Conservation (phyloP, 2,329 filamentous ascomycete species). For the Chalaropsis ovoidea region DNA sequence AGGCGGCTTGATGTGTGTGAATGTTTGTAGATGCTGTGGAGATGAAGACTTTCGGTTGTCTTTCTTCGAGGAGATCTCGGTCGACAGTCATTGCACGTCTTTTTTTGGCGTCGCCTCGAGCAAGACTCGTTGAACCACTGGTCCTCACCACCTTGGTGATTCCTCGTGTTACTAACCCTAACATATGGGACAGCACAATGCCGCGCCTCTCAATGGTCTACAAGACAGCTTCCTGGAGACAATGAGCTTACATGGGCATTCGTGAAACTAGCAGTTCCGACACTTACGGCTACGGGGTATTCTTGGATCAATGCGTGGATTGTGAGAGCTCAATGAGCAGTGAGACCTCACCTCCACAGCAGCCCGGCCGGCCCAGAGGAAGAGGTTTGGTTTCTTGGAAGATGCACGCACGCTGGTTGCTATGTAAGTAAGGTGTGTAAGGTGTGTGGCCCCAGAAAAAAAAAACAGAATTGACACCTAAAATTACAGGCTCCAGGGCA, state of each 20-base stretch:
- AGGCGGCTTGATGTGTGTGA: background rate
- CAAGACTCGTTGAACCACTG: too few species aligned
- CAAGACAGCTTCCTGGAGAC: conserved; percentile 2
- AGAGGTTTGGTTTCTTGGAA: conserved; percentile 17
- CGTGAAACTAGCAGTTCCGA: too few species aligned
- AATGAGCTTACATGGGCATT: too few species aligned
- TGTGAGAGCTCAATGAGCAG: background rate
- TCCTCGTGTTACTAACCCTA: too few species aligned
- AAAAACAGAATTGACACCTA: conserved; percentile 24
- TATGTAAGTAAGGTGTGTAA: background rate
- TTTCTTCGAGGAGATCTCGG: background rate
- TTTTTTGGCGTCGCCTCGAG: too few species aligned
- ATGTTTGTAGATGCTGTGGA: background rate
- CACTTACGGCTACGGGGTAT: conserved; percentile 14
- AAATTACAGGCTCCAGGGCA: conserved; percentile 24
- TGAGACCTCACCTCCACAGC: background rate
- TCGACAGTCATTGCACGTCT: too few species aligned
- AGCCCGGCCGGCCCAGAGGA: conserved; percentile 9
- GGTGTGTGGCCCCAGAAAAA: conserved; percentile 5
- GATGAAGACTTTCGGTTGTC: background rate
- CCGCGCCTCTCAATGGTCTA: conserved; percentile 5
- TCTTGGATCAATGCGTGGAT: conserved; percentile 14
- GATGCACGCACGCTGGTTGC: conserved; percentile 16
- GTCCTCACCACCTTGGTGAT: too few species aligned
- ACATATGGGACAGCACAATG: conserved; percentile 13